These are phyloP conservation scores for Wolfiporia cocos DNA, from an alignment of 1,284 basidiomycete genomes.

Conservation along the genomic window DNA sequence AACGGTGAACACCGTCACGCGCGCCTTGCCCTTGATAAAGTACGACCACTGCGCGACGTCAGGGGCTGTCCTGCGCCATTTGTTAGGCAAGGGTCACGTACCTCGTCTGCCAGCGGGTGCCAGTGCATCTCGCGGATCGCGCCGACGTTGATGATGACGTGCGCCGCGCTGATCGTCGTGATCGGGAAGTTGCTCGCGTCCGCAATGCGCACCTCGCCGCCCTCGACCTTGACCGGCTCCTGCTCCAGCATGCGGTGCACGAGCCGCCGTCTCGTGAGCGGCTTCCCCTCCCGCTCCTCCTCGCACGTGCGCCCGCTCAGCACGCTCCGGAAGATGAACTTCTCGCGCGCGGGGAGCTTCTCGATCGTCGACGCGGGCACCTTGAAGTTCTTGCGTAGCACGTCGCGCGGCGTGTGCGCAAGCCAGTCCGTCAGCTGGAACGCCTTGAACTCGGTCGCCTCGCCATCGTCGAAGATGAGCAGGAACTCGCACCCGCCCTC, in stretches of 20 bases:
- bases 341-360: conserved; percentile 13
- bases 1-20: conserved; percentile 6
- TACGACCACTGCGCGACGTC: conserved; percentile 5
- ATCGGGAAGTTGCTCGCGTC: conserved; percentile 50
- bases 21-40: conserved; percentile 6
- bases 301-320: not conserved
- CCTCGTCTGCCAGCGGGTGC: conserved; percentile 43
- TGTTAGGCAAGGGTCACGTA: conserved; percentile 9
- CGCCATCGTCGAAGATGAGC: conserved; percentile 56
- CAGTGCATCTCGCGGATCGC: conserved; percentile 43
- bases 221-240: conserved; percentile 19
- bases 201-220: conserved; percentile 57
- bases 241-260: conserved; percentile 9
- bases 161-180: conserved; percentile 46
- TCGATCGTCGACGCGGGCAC: conserved; percentile 15
- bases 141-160: conserved; percentile 49
- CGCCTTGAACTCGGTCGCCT: conserved; percentile 57
- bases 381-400: conserved; percentile 65
- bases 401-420: conserved; percentile 50
- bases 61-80: not conserved
- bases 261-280: conserved; percentile 1
- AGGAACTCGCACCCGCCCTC: conserved; percentile 65
- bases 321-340: conserved; percentile 8
- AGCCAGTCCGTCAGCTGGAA: conserved; percentile 64
- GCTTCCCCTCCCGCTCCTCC: not conserved